Conservation (phyloP, 768 basidiomycete species). For the Russula vinacea region DNA sequence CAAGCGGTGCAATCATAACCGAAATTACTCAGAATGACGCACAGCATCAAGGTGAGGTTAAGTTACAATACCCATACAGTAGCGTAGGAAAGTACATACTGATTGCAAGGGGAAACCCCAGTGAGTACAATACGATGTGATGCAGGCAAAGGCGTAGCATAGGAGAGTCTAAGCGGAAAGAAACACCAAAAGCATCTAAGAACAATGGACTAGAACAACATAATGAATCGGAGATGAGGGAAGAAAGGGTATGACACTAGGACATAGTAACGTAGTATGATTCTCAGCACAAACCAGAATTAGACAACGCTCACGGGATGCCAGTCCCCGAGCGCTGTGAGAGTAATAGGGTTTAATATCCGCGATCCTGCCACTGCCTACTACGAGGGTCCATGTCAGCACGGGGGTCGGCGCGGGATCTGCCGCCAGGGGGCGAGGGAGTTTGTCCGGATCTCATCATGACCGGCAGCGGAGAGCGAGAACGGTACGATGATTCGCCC, state of each 20-base stretch:
- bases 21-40: constrained; percentile 20
- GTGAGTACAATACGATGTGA: constrained; percentile 18
- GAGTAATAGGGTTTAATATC: constrained; percentile 26
- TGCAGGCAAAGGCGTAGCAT: constrained; percentile 3
- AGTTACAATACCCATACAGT: constrained; percentile 20
- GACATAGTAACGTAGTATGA: constrained; percentile 21
- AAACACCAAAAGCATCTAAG: constrained; percentile 12
- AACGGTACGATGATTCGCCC: constrained; percentile 14
- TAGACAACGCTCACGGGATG: constrained; percentile 18
- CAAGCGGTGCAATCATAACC: constrained; percentile 12
- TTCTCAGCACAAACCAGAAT: constrained; percentile 20
- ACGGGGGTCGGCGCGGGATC: constrained; percentile 14
- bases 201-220: constrained; percentile 20
- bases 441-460: constrained; percentile 19
- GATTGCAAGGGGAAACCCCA: constrained; percentile 4
- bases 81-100: constrained; percentile 22
- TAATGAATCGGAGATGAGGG: constrained; percentile 27
- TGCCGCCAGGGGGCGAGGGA: constrained; percentile 26
- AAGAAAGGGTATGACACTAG: constrained; percentile 26
- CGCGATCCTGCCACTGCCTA: neutral
- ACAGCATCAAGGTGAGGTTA: constrained; percentile 16
- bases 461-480: constrained; percentile 23
- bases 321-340: constrained; percentile 25
- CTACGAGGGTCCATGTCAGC: constrained; percentile 18
- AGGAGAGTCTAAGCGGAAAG: constrained; percentile 13